Percentiles rank a stretch among this genome's conserved stretches.
Conservation (phyloP, 2,329 filamentous ascomycete species). For the Purpureocillium takamizusanense region DNA sequence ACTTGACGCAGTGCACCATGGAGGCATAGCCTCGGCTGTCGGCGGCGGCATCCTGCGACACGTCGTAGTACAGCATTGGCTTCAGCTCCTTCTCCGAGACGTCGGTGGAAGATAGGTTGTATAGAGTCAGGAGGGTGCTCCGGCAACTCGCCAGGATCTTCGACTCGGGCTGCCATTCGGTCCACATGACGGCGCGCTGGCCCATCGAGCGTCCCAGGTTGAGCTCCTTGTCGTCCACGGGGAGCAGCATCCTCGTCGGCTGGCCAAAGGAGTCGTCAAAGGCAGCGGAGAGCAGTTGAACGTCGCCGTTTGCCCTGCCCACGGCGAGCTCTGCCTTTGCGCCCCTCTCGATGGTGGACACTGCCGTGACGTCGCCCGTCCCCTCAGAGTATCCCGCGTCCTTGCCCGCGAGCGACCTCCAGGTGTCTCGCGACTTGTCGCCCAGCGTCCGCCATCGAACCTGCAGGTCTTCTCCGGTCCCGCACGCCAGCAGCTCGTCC, state of each 20-base stretch:
- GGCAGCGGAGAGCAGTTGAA: slow-evolving; percentile 33
- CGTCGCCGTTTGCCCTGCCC: slow-evolving; percentile 39
- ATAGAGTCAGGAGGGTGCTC: slow-evolving; percentile 19
- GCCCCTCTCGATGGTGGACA: slow-evolving; percentile 31
- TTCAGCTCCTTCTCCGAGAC: slow-evolving; percentile 3
- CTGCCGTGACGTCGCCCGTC: slow-evolving; percentile 38
- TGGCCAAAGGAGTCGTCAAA: slow-evolving; percentile 17
- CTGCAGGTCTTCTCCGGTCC: slow-evolving; percentile 42
- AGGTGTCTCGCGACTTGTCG: slow-evolving; percentile 15
- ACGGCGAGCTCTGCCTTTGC: slow-evolving; percentile 28
- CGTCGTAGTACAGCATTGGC: slow-evolving; percentile 16
- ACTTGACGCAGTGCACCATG: slow-evolving; percentile 28
- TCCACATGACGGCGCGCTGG: slow-evolving; percentile 20
- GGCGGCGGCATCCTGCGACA: slow-evolving; percentile 8
- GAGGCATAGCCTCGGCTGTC: slow-evolving; percentile 11
- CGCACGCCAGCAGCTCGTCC: slow-evolving; percentile 40
- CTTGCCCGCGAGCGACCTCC: slow-evolving; percentile 29
- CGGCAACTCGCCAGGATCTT: slow-evolving; percentile 21
- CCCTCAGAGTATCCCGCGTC: slow-evolving; percentile 30
- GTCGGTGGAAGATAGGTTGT: slow-evolving; percentile 13
- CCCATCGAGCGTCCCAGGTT: slow-evolving; percentile 7
- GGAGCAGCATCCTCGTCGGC: slow-evolving; percentile 13
- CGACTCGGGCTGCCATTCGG: slow-evolving; percentile 20
- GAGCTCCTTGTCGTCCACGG: slow-evolving; percentile 4
- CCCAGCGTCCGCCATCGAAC: slow-evolving; percentile 26